Conservation (phyloP, 805 yeast species). For the Wickerhamomyces tratensis region DNA sequence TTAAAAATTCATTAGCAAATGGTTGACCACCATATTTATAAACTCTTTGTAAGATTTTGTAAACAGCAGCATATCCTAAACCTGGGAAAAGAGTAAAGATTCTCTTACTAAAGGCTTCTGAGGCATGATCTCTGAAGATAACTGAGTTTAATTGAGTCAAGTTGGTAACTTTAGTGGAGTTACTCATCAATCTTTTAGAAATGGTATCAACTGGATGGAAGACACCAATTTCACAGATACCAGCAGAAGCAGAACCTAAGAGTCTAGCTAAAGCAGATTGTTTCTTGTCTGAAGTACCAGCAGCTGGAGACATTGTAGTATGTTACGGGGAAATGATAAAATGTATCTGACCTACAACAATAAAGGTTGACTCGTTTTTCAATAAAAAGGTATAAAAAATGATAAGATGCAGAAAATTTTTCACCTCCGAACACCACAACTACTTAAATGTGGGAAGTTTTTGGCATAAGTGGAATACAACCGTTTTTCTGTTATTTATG, state of each 20-base stretch:
- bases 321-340: background rate
- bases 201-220: conserved; percentile 99
- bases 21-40: conserved; percentile 99
- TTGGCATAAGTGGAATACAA: too few species aligned
- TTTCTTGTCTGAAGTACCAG: conserved; percentile 47
- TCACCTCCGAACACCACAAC: too few species aligned
- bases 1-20: conserved; percentile 87
- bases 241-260: conserved; percentile 95
- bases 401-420: too few species aligned
- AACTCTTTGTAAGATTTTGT: conserved; percentile 93
- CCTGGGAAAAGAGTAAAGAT: conserved; percentile 90
- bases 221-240: conserved; percentile 90
- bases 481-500: too few species aligned
- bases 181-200: conserved; percentile 90
- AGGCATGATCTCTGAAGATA: conserved; percentile 76
- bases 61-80: conserved; percentile 95
- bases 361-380: too few species aligned
- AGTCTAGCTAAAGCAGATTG: conserved; percentile 87
- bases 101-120: conserved; percentile 60
- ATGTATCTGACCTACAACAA: too few species aligned
- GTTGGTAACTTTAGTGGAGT: conserved; percentile 58
- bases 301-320: conserved; percentile 13
- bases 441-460: too few species aligned
- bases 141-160: conserved; percentile 69
- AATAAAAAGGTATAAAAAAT: too few species aligned